phyloP scores from a whole-genome alignment of 768 basidiomycete species.

The Leccinum ochraceum region DNA sequence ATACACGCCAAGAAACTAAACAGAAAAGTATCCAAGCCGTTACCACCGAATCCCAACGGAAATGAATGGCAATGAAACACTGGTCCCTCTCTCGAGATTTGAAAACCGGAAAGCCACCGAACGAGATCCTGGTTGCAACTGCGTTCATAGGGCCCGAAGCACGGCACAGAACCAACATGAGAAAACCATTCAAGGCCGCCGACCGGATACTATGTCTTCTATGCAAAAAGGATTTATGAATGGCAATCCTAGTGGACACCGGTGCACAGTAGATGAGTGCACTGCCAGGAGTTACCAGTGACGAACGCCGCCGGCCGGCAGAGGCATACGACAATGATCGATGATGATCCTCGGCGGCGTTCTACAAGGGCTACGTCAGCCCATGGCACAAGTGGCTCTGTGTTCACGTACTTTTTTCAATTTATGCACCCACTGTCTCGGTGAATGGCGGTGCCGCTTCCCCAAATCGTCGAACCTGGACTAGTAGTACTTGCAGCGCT shows the following conservation, averaged over 20 bases:
- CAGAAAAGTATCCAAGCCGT: slow-evolving; percentile 8
- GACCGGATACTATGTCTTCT: background rate
- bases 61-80: background rate
- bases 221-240: background rate
- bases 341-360: background rate
- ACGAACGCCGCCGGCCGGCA: background rate
- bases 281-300: background rate
- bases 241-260: background rate
- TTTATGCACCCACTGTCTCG: too few species aligned
- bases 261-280: background rate
- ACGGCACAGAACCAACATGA: background rate
- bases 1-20: slow-evolving; percentile 14
- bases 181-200: background rate
- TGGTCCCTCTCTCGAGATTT: background rate
- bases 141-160: background rate
- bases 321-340: too few species aligned
- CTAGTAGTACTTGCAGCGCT: too few species aligned
- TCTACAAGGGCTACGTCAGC: too few species aligned
- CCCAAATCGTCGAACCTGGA: too few species aligned
- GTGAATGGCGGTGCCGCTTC: too few species aligned
- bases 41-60: background rate
- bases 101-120: background rate
- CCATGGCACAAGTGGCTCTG: background rate
- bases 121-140: background rate
- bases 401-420: background rate